Percentiles rank a stretch among this genome's conserved stretches.
phyloP scores from a whole-genome alignment of 2,329 filamentous ascomycete species.

The Penicillium sp. region DNA sequence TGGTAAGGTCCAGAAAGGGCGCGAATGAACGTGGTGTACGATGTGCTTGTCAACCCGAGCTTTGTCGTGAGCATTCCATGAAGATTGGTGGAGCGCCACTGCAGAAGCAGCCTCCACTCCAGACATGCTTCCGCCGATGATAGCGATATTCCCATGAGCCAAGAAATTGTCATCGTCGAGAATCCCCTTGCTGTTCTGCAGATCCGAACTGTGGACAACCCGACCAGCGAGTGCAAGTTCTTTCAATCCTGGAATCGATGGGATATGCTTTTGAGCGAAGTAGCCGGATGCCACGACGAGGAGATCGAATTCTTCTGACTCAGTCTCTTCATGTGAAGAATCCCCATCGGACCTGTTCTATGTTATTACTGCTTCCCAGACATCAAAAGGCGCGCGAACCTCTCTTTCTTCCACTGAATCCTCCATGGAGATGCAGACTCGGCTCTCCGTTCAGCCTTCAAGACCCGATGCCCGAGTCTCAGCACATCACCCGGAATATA shows the following conservation, averaged over 20 bases:
- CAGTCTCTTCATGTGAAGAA: not conserved
- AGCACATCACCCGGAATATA: conserved; percentile 56
- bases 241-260: conserved; percentile 41
- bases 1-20: conserved; percentile 72
- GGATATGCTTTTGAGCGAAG: conserved; percentile 64
- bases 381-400: conserved; percentile 8
- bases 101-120: conserved; percentile 75
- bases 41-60: conserved; percentile 51
- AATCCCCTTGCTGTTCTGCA: conserved; percentile 52
- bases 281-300: conserved; percentile 74
- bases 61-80: conserved; percentile 39
- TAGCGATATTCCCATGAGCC: conserved; percentile 62
- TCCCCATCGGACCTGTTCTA: not conserved
- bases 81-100: conserved; percentile 71
- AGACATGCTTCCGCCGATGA: conserved; percentile 81
- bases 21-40: conserved; percentile 68
- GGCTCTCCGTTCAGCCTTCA: conserved; percentile 27
- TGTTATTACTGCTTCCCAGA: not conserved
- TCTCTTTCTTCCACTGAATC: conserved; percentile 35
- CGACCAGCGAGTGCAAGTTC: conserved; percentile 44
- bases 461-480: conserved; percentile 50
- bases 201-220: conserved; percentile 68
- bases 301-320: conserved; percentile 60
- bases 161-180: conserved; percentile 3
- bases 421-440: conserved; percentile 36